Percentiles rank a stretch among this genome's conserved stretches.
Evolutionary conservation across 495 filamentous ascomycete species (phyloP).

Genomic region (Tuber umbilicatum): DNA sequence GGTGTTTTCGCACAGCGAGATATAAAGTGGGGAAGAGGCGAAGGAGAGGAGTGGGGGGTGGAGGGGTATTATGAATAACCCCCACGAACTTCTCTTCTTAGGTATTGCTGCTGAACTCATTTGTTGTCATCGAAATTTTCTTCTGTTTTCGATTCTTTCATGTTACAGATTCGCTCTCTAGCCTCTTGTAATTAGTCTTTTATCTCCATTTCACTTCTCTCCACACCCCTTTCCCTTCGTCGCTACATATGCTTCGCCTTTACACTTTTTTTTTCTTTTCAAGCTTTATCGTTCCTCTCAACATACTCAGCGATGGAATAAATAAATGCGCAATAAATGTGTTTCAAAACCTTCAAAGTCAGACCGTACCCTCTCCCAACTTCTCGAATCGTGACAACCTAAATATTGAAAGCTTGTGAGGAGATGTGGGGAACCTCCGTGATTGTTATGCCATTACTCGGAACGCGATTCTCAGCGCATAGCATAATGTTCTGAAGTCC

Average conservation of each 20-base stretch:
- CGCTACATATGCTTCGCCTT: not conserved
- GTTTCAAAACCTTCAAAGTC: not conserved
- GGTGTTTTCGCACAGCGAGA: not conserved
- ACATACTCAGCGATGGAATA: not conserved
- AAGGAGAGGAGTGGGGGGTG: not conserved
- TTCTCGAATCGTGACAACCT: not conserved
- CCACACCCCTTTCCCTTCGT: not conserved
- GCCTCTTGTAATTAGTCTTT: not conserved
- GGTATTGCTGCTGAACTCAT: no score
- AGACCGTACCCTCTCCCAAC: not conserved
- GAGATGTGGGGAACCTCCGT: not conserved
- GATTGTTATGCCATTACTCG: not conserved
- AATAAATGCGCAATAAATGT: not conserved
- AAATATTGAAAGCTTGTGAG: not conserved
- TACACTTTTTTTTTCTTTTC: not conserved
- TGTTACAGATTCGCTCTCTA: not conserved
- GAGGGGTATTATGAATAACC: not conserved
- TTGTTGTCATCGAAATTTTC: no score
- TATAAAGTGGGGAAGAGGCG: not conserved
- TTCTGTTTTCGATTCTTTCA: not conserved
- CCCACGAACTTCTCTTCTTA: not conserved
- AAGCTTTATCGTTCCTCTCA: not conserved
- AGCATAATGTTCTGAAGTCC: not conserved
- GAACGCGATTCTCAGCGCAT: not conserved
- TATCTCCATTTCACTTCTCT: not conserved